These are phyloP conservation scores for Fusarium agapanthi DNA, from an alignment of 2,329 filamentous ascomycete genomes.

Conservation along the genomic window DNA sequence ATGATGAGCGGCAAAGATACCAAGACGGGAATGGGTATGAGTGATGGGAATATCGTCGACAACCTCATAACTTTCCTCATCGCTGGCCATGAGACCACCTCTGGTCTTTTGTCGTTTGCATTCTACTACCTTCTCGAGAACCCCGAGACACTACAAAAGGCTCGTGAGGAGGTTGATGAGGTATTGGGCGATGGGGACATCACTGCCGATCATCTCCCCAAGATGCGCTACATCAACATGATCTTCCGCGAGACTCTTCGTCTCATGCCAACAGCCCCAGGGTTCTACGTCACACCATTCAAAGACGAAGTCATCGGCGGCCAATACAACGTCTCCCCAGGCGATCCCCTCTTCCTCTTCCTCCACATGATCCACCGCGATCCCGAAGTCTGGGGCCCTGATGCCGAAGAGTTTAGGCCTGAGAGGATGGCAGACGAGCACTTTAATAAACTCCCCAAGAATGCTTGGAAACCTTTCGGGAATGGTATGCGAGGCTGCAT, in stretches of 20 bases:
- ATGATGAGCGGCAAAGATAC: constrained; percentile 6
- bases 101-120: not conserved
- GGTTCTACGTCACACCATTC: not conserved
- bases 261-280: not conserved
- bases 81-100: not conserved
- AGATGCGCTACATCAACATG: constrained; percentile 9
- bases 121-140: constrained; percentile 7
- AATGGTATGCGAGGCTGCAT: constrained; percentile 11
- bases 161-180: not conserved
- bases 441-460: constrained; percentile 5
- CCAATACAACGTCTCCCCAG: not conserved
- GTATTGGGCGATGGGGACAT: not conserved
- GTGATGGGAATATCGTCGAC: not conserved
- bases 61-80: constrained; percentile 14
- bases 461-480: constrained; percentile 2
- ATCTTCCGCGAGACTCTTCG: constrained; percentile 9
- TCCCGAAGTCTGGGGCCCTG: not conserved
- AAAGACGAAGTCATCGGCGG: constrained; percentile 8
- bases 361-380: constrained; percentile 3
- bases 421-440: constrained; percentile 6
- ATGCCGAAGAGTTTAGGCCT: not conserved
- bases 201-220: not conserved
- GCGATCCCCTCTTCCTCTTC: not conserved
- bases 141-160: not conserved
- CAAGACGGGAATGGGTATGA: not conserved